Evolutionary conservation across 768 basidiomycete species (phyloP).

Genomic region (Boletus vinaceobasis): DNA sequence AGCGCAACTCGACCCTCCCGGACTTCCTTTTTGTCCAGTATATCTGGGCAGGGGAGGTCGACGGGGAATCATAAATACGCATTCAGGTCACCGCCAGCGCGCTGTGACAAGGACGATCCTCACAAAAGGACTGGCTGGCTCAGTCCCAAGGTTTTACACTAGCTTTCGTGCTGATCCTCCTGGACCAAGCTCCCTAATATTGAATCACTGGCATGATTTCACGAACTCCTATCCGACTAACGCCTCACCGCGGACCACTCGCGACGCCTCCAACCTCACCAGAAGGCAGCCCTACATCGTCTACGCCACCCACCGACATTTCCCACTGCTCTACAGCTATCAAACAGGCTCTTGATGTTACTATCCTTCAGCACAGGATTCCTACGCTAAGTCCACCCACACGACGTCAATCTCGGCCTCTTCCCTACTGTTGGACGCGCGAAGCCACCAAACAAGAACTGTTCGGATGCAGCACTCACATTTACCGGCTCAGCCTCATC

Average conservation of each 20-base stretch:
- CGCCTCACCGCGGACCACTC: conserved; percentile 27
- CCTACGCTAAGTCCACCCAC: background rate
- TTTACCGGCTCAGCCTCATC: background rate
- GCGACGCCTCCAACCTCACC: conserved; percentile 20
- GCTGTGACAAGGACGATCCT: conserved; percentile 12
- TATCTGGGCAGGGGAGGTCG: background rate
- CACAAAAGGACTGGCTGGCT: conserved; percentile 28
- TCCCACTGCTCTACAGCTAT: background rate
- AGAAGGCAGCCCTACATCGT: conserved; percentile 17
- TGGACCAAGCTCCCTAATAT: conserved; percentile 17
- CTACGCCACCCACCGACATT: conserved; percentile 13
- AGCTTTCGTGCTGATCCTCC: conserved; percentile 14
- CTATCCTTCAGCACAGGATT: conserved; percentile 9
- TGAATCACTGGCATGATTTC: conserved; percentile 22
- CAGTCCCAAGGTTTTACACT: conserved; percentile 25
- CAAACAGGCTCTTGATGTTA: conserved; percentile 9
- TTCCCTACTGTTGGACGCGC: background rate
- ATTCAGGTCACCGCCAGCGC: background rate
- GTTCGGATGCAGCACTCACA: background rate
- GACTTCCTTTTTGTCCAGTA: conserved; percentile 22
- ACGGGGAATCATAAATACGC: conserved; percentile 23
- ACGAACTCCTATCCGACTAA: conserved; percentile 23
- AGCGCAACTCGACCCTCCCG: conserved; percentile 1
- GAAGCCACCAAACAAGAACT: background rate
- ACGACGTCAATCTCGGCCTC: background rate